A percentile compares a stretch with the other conserved stretches of the same genome.
Evolutionary conservation across 805 yeast genomes (phyloP).

Genomic region (Pichia ethanolica): DNA sequence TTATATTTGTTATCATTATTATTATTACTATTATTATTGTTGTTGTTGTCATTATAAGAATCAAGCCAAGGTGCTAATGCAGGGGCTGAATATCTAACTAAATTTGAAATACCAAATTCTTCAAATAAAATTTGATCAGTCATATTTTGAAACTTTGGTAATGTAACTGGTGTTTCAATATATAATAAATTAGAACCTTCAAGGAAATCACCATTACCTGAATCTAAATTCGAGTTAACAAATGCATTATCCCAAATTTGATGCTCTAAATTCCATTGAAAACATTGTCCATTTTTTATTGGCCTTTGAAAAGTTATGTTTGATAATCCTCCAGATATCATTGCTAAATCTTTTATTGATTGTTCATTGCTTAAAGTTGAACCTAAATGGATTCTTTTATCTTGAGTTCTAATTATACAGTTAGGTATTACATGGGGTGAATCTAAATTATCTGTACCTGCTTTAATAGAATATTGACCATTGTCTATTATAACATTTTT

Average conservation of each 20-base stretch:
- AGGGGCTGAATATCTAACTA: constrained; percentile 59
- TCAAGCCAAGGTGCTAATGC: constrained; percentile 59
- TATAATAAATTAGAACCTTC: constrained; percentile 53
- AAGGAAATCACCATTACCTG: constrained; percentile 32
- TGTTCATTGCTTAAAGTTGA: constrained; percentile 38
- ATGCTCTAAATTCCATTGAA: constrained; percentile 86
- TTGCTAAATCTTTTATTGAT: constrained; percentile 47
- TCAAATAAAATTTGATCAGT: constrained; percentile 92
- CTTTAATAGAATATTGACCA: constrained; percentile 79
- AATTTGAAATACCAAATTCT: constrained; percentile 73
- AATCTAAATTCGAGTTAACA: constrained; percentile 29
- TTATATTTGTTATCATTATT: constrained; percentile 9
- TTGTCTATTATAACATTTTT: constrained; percentile 68
- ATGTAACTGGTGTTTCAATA: constrained; percentile 74
- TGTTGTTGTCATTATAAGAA: background rate
- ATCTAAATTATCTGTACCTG: constrained; percentile 41
- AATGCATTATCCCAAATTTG: constrained; percentile 85
- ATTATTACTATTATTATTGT: too few relatives aligned
- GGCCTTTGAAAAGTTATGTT: constrained; percentile 75
- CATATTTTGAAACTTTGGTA: constrained; percentile 74
- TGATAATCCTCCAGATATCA: constrained; percentile 27
- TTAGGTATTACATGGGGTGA: constrained; percentile 55
- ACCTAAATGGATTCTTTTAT: constrained; percentile 66
- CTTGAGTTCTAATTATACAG: constrained; percentile 66
- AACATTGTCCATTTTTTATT: constrained; percentile 78